These are phyloP conservation scores for Calophaca sinica DNA, from an alignment of 306 rosid genomes.

Conservation along the genomic window DNA sequence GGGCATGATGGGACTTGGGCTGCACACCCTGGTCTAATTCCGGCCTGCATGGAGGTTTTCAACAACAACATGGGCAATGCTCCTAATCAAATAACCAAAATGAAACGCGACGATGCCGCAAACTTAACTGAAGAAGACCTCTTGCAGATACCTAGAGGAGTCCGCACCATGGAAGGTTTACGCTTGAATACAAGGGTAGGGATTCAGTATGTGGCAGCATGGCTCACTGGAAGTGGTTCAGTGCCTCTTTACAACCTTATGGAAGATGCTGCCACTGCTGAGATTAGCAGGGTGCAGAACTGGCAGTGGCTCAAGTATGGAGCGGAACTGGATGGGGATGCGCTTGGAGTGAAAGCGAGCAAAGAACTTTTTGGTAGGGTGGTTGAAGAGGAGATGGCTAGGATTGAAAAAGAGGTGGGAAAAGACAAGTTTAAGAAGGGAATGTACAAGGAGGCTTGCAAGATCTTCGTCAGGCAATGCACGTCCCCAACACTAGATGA, in stretches of 20 bases:
- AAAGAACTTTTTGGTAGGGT: conserved; percentile 76
- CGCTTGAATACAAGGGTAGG: conserved; percentile 89
- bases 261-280: conserved; percentile 99
- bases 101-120: conserved; percentile 65
- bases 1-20: conserved; percentile 99
- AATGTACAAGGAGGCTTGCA: conserved; percentile 75
- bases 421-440: conserved; percentile 75
- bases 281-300: conserved; percentile 94
- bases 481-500: conserved; percentile 74
- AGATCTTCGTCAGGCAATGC: conserved; percentile 79
- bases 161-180: conserved; percentile 78
- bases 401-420: conserved; percentile 83
- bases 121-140: conserved; percentile 73
- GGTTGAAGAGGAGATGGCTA: conserved; percentile 88
- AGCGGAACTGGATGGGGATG: conserved; percentile 81
- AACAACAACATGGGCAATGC: conserved; percentile 60
- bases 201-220: conserved; percentile 88
- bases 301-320: conserved; percentile 96
- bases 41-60: conserved; percentile 78
- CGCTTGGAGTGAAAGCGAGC: conserved; percentile 70
- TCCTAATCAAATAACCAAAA: conserved; percentile 65
- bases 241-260: conserved; percentile 95
- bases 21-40: conserved; percentile 90
- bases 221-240: conserved; percentile 85
- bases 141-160: conserved; percentile 71